phyloP scores from a whole-genome alignment of 2,329 filamentous ascomycete genomes.

The Epichloe hybrida region DNA sequence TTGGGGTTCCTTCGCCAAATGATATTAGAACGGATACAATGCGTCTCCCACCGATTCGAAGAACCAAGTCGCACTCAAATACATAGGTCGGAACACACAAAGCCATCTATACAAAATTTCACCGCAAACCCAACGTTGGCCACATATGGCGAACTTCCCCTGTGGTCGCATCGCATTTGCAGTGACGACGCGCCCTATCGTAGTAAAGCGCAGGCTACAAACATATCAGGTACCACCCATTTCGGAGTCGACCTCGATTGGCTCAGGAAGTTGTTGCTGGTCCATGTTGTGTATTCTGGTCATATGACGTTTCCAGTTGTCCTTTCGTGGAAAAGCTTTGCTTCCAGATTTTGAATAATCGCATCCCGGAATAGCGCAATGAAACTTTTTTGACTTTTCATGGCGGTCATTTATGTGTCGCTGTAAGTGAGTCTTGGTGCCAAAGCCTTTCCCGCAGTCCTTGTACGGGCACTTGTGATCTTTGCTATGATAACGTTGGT shows the following conservation, averaged over 20 bases:
- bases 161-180: too few relatives aligned
- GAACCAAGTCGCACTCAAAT: background rate
- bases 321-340: slow-evolving; percentile 46
- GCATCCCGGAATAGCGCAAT: slow-evolving; percentile 41
- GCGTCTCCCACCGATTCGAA: background rate
- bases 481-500: slow-evolving; percentile 47
- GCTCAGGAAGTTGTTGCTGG: slow-evolving; percentile 24
- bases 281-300: slow-evolving; percentile 41
- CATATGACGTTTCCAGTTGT: slow-evolving; percentile 52
- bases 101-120: too few relatives aligned
- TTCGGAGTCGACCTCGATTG: slow-evolving; percentile 26
- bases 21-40: background rate
- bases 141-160: too few relatives aligned
- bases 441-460: slow-evolving; percentile 41
- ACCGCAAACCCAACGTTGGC: too few relatives aligned
- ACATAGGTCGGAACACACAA: too few relatives aligned
- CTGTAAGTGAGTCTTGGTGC: slow-evolving; percentile 48
- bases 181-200: too few relatives aligned
- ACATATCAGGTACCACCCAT: slow-evolving; percentile 13
- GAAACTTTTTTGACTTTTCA: slow-evolving; percentile 44
- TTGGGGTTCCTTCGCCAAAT: background rate
- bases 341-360: slow-evolving; percentile 42
- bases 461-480: slow-evolving; percentile 43
- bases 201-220: too few relatives aligned
- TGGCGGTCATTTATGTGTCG: slow-evolving; percentile 50